These are phyloP conservation scores for Plasmodium gallinaceum DNA, from an alignment of 169 alveolate species.

Conservation along the genomic window DNA sequence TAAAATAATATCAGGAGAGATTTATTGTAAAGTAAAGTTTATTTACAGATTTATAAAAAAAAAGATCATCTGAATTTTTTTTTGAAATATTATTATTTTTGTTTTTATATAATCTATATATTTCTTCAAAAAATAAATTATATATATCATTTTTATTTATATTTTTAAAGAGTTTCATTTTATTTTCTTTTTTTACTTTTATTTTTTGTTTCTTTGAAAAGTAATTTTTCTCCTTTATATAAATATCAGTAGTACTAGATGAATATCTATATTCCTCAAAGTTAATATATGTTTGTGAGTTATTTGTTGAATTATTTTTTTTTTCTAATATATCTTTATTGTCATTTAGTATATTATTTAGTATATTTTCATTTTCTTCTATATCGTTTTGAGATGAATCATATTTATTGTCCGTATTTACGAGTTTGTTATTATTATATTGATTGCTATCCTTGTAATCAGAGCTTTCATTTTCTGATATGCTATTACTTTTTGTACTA, in stretches of 20 bases:
- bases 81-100: conserved; percentile 46
- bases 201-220: conserved; percentile 58
- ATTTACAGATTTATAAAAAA: conserved; percentile 70
- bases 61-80: conserved; percentile 59
- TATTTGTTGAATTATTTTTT: conserved; percentile 7
- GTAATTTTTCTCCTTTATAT: conserved; percentile 50
- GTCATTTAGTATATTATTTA: conserved; percentile 27
- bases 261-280: conserved; percentile 56
- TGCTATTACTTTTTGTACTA: conserved; percentile 26
- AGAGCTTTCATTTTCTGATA: conserved; percentile 9
- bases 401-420: conserved; percentile 7
- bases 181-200: conserved; percentile 60
- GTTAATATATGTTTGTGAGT: neutral
- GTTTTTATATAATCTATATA: conserved; percentile 41
- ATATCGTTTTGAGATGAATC: conserved; percentile 7
- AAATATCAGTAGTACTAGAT: conserved; percentile 55
- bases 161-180: conserved; percentile 69
- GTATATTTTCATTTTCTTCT: conserved; percentile 32
- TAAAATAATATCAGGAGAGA: neutral
- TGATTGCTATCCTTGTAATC: neutral
- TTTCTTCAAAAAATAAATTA: conserved; percentile 54
- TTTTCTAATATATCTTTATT: conserved; percentile 15
- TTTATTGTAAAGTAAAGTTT: conserved; percentile 28
- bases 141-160: conserved; percentile 71
- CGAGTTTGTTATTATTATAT: neutral